phyloP scores from a whole-genome alignment of 768 basidiomycete species.

The Kwoniella newhampshirensis region DNA sequence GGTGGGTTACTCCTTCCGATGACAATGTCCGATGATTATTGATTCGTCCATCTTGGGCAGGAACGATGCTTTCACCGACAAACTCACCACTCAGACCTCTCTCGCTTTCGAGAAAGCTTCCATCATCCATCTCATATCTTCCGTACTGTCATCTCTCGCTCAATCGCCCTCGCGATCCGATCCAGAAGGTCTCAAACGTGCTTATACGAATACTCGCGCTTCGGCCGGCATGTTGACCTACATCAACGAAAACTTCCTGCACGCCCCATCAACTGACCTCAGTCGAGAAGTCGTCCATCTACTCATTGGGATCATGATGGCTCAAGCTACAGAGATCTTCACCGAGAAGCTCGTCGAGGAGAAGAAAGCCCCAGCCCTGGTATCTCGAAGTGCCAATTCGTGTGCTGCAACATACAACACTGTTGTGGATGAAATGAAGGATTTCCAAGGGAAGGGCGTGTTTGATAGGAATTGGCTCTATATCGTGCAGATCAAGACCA shows the following conservation, averaged over 20 bases:
- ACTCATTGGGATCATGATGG: constrained; percentile 78
- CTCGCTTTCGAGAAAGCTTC: constrained; percentile 98
- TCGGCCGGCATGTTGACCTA: constrained; percentile 96
- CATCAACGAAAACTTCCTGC: constrained; percentile 98
- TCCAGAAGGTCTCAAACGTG: constrained; percentile 86
- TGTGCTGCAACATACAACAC: constrained; percentile 75
- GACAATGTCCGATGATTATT: neutral
- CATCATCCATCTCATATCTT: constrained; percentile 91
- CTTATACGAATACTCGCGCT: constrained; percentile 86
- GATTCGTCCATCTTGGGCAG: constrained; percentile 40
- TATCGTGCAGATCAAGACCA: constrained; percentile 79
- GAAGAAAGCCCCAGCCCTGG: constrained; percentile 71
- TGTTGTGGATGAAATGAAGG: constrained; percentile 88
- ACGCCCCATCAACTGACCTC: constrained; percentile 93
- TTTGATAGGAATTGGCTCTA: constrained; percentile 93
- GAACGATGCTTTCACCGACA: constrained; percentile 94
- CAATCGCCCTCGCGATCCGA: constrained; percentile 65
- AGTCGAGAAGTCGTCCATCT: constrained; percentile 93
- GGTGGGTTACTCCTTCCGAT: constrained; percentile 53
- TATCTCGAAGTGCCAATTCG: constrained; percentile 81
- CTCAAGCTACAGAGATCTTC: constrained; percentile 94
- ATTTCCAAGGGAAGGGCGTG: constrained; percentile 93
- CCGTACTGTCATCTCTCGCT: constrained; percentile 89
- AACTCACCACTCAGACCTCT: constrained; percentile 89
- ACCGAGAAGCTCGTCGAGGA: constrained; percentile 91